A percentile compares a stretch with the other conserved stretches of the same genome.
Evolutionary conservation across 345 rosid species (phyloP).

Genomic region (Murraya paniculata): DNA sequence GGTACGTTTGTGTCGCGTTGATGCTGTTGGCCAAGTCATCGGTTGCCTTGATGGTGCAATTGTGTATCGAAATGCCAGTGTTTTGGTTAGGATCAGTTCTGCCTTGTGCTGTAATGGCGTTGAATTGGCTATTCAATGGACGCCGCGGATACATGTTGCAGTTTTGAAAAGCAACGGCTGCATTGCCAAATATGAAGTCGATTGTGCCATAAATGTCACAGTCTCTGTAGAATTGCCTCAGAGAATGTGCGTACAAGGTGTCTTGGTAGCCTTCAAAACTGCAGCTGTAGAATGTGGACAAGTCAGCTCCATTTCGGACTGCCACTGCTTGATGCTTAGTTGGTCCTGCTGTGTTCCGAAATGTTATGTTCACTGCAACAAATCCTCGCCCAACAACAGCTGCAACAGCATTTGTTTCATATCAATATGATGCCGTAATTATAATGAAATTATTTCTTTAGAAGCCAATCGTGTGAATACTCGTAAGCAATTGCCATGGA

Average conservation of each 20-base stretch:
- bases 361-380: slow-evolving; percentile 35
- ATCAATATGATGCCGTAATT: neutral
- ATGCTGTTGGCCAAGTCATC: slow-evolving; percentile 20
- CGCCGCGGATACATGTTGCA: slow-evolving; percentile 23
- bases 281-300: slow-evolving; percentile 16
- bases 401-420: slow-evolving; percentile 3
- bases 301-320: slow-evolving; percentile 32
- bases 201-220: slow-evolving; percentile 35
- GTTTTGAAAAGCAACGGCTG: slow-evolving; percentile 33
- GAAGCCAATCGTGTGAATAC: neutral
- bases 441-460: neutral
- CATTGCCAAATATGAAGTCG: slow-evolving; percentile 39
- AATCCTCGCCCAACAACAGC: slow-evolving; percentile 33
- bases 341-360: slow-evolving; percentile 36
- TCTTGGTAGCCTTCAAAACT: slow-evolving; percentile 40
- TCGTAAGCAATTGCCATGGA: no score
- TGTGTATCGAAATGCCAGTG: slow-evolving; percentile 36
- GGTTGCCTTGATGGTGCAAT: slow-evolving; percentile 24
- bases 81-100: slow-evolving; percentile 38
- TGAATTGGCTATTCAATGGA: slow-evolving; percentile 27
- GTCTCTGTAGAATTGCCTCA: slow-evolving; percentile 35
- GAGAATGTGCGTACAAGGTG: slow-evolving; percentile 36
- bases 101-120: slow-evolving; percentile 35
- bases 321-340: slow-evolving; percentile 37
- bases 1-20: slow-evolving; percentile 14